Evolutionary conservation across 176 grass and related monocot species (phyloP), one percentile per base, ranked within the genome.

Genomic region (Pontederia paniculata): DNA sequence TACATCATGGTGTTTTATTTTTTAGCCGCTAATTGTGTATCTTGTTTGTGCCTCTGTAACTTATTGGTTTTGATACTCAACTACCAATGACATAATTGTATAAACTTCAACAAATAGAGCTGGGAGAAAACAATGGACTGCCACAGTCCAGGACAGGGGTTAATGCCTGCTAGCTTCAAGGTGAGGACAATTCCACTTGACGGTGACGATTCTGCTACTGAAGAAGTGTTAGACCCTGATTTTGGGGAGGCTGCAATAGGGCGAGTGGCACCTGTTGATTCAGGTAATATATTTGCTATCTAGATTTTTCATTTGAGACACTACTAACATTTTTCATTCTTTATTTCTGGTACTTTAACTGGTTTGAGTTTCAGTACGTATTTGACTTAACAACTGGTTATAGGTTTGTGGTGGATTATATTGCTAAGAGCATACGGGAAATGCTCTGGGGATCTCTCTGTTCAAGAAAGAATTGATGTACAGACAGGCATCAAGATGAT

Each of bases 41-140:
- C 28, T 6, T 37, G 5, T n/a, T 37, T 37, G 28, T 37, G 28
- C 28, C 28, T 37, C 28, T 37, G 28, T 37, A 37, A 2, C 28
- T 37, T 6, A 37, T 37, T 37, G 3, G 7, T 37, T 37, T 37
- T 37, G 28, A 37, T 37, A 6, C 28, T 5, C 28, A 37, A 37
- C 1, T 37, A 5, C 28, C 28, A 37, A 2, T 37, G 28, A 37
- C 28, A 37, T 6, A 12, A 14, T 18, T 17, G 1, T 52, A 44
- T 69, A 21, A 21, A 48, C 66, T 60, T 61, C 37, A 66, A 48
- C 63, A 21, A 59, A 12, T 70, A 94, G 88, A 94, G 88, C 75
- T 94, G 88, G 88, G 88, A 94, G 74, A 94, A 88, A 65, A 94
- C 88, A 67, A 94, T 94, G 83, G 88, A 94, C 47, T 94, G 88